These are phyloP conservation scores for Beta macrorhiza DNA, from an alignment of 179 eudicot species.

Conservation along the genomic window DNA sequence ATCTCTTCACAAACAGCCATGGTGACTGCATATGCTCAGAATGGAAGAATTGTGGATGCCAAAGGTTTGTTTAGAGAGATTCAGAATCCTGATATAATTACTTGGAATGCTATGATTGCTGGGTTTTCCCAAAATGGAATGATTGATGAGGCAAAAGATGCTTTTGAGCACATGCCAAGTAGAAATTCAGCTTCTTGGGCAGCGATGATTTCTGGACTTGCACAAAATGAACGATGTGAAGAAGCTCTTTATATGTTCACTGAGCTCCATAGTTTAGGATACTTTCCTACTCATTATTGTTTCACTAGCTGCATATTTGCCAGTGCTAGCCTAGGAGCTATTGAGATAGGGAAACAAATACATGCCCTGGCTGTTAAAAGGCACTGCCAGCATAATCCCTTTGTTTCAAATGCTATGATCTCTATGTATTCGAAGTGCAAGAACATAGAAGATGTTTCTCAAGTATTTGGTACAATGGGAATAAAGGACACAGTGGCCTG, in stretches of 20 bases:
- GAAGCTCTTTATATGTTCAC: conserved; percentile 42
- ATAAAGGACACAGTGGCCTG: conserved; percentile 43
- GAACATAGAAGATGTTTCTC: conserved; percentile 46
- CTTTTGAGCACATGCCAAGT: conserved; percentile 36
- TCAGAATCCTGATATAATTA: conserved; percentile 33
- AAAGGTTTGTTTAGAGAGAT: conserved; percentile 37
- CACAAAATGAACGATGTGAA: conserved; percentile 35
- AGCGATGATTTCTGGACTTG: conserved; percentile 45
- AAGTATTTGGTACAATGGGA: conserved; percentile 38
- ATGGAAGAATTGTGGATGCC: conserved; percentile 44
- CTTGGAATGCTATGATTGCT: conserved; percentile 55
- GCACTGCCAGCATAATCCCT: conserved; percentile 32
- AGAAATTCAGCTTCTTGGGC: conserved; percentile 49
- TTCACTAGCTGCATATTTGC: conserved; percentile 47
- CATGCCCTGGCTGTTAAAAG: conserved; percentile 42
- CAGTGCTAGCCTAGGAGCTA: conserved; percentile 41
- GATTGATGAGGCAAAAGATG: conserved; percentile 43
- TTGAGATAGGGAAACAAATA: conserved; percentile 42
- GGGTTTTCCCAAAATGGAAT: conserved; percentile 47
- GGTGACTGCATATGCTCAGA: conserved; percentile 51
- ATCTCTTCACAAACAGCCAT: conserved; percentile 37
- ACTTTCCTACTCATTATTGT: conserved; percentile 40
- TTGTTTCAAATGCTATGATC: conserved; percentile 43
- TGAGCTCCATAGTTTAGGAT: conserved; percentile 38
- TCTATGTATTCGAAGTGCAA: conserved; percentile 52